Percentiles rank a stretch among this genome's conserved stretches.
Evolutionary conservation across 176 grass and related monocot genomes (phyloP).

Genomic region (bread wheat (Triticum aestivum)): DNA sequence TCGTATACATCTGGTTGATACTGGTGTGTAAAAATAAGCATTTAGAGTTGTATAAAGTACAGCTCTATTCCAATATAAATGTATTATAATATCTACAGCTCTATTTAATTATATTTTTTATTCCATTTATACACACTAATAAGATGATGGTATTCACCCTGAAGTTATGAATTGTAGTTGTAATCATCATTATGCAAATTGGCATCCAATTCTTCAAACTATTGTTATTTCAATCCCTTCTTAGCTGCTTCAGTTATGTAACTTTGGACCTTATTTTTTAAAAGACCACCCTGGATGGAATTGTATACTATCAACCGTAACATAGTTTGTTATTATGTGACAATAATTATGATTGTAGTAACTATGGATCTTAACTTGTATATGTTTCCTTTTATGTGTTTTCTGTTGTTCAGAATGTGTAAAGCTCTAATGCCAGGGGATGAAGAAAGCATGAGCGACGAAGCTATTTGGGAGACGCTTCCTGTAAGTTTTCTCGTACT

Average conservation of each 20-base stretch:
- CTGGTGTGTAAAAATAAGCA: background rate
- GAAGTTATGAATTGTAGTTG: background rate
- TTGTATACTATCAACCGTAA: background rate
- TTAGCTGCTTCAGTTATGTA: background rate
- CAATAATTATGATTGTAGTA: slow-evolving; percentile 9
- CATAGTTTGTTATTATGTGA: slow-evolving; percentile 11
- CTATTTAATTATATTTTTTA: background rate
- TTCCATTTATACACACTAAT: background rate
- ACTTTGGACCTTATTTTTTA: background rate
- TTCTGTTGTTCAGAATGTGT: slow-evolving; percentile 76
- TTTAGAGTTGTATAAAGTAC: background rate
- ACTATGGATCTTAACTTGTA: background rate
- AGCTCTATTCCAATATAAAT: background rate
- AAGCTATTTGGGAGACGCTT: slow-evolving; percentile 94
- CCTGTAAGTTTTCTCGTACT: slow-evolving; percentile 62
- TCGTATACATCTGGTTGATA: too few species aligned
- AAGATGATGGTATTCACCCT: background rate
- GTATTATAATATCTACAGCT: background rate
- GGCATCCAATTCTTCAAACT: background rate
- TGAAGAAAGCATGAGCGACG: slow-evolving; percentile 91
- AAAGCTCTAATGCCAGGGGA: slow-evolving; percentile 96
- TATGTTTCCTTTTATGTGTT: background rate
- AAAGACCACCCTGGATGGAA: background rate
- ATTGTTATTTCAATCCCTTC: background rate
- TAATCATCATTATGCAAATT: background rate